Conservation (phyloP, 495 filamentous ascomycete species). For the Neurospora africana region DNA sequence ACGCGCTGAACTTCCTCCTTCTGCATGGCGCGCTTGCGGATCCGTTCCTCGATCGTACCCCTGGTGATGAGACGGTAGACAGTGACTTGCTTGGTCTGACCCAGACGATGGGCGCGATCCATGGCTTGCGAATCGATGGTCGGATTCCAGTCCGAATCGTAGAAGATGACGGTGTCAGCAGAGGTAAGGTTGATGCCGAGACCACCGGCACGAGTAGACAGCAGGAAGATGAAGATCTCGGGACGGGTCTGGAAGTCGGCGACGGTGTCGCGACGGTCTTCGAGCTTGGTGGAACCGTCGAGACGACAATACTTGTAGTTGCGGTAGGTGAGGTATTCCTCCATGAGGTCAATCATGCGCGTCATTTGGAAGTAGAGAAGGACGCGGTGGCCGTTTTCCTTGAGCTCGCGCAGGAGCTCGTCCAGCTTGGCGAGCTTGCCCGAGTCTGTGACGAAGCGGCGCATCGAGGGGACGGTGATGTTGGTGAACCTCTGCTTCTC, state of each 20-base stretch:
- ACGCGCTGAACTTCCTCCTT: slow-evolving; percentile 99
- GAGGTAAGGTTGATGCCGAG: slow-evolving; percentile 94
- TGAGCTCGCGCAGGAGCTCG: slow-evolving; percentile 73
- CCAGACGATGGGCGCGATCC: slow-evolving; percentile 96
- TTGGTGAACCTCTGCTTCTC: slow-evolving; percentile 74
- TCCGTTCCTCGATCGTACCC: slow-evolving; percentile 95
- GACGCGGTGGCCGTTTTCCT: slow-evolving; percentile 86
- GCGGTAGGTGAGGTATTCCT: slow-evolving; percentile 96
- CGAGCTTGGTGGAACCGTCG: slow-evolving; percentile 95
- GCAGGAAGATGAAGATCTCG: slow-evolving; percentile 92
- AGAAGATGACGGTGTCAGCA: slow-evolving; percentile 94
- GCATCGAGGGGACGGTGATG: slow-evolving; percentile 95
- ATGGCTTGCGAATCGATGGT: slow-evolving; percentile 98
- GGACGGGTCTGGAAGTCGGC: slow-evolving; percentile 88
- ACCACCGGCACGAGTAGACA: slow-evolving; percentile 93
- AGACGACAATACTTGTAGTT: slow-evolving; percentile 98
- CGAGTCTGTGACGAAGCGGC: slow-evolving; percentile 93
- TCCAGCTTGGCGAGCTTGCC: slow-evolving; percentile 93
- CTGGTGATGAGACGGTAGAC: slow-evolving; percentile 97
- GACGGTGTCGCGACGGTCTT: slow-evolving; percentile 93
- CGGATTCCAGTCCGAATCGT: slow-evolving; percentile 98
- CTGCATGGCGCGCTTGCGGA: slow-evolving; percentile 91
- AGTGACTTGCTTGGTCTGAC: slow-evolving; percentile 90
- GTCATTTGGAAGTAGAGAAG: slow-evolving; percentile 99
- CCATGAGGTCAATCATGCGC: slow-evolving; percentile 99